Base-by-base conservation (phyloP, 352 stramenopile species). In the Phytopythium montanum region DNA sequence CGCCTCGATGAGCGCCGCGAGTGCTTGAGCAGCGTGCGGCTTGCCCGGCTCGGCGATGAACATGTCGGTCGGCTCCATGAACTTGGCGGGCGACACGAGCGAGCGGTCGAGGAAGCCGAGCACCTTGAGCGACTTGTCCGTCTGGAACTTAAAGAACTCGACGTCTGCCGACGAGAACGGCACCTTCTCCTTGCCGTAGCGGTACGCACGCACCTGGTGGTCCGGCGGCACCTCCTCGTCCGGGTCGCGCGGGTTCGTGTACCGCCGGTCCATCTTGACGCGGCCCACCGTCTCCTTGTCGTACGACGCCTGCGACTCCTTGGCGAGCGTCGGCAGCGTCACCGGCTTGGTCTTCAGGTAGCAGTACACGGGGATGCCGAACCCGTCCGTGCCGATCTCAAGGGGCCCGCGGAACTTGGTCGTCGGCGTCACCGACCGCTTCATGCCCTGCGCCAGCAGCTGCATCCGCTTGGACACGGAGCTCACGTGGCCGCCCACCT, bases 91-190 rank as follows among this genome's bases (percentile, higher is more conserved):
- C 13, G 58, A 75, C 29, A 90, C 60, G 51, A 83, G 70, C 0
- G 56, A 61, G 18, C 72, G 61, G 54, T 86, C 76, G 9, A 94
- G 60, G 72, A 94, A 94, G 0, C 85, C 85, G 33, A 94, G 57
- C 12, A 86, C 55, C 51, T 93, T 90, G 16, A 94, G 64, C 2
- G 75, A 86, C 52, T 92, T 90, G 38, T 92, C 81, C 3, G 81
- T 87, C 60, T 83, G 73, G 45, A 93, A 85, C 60, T 94, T 94
- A 64, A 92, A 88, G 28, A 85, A 86, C 50, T 89, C 85, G 1
- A 92, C 68, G 38, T 94, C 85, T 16, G 83, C 83, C 2, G 78
- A 88, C 36, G 79, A 88, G 56, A 94, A 94, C 16, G 85, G 81
- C 44, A 94, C 85, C 45, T 84, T 87, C 50, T 94, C 85, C 49